Conservation (phyloP, 176 grass and related monocot genomes). For the Oryza rufipogon region DNA sequence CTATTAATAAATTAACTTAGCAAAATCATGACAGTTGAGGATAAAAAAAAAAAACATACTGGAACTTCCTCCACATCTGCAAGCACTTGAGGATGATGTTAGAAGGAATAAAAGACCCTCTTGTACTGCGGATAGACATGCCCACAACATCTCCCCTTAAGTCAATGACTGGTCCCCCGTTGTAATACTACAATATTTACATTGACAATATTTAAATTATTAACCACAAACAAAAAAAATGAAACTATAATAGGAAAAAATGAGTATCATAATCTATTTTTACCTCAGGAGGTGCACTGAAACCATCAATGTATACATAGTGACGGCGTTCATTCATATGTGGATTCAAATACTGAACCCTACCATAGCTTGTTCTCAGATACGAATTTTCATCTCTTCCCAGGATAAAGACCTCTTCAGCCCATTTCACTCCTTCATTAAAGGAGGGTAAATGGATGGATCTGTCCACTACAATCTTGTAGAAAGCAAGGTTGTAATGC, state of each 20-base stretch:
- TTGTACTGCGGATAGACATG: not conserved
- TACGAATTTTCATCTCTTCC: not conserved
- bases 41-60: not conserved
- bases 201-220: not conserved
- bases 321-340: not conserved
- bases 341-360: constrained; percentile 1
- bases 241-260: not conserved
- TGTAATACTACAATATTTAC: not conserved
- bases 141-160: not conserved
- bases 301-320: constrained; percentile 2
- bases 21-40: not conserved
- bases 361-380: constrained; percentile 19
- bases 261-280: not conserved
- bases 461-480: not conserved
- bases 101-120: constrained; percentile 30
- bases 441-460: not conserved
- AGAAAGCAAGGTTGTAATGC: constrained; percentile 32
- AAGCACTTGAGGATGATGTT: constrained; percentile 3
- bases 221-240: not conserved
- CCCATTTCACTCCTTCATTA: not conserved
- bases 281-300: not conserved
- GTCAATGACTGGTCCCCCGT: constrained; percentile 10
- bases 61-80: not conserved
- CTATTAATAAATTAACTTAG: not conserved
- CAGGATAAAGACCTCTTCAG: not conserved